Conservation (phyloP, 768 basidiomycete genomes). For the Hebeloma cylindrosporum region DNA sequence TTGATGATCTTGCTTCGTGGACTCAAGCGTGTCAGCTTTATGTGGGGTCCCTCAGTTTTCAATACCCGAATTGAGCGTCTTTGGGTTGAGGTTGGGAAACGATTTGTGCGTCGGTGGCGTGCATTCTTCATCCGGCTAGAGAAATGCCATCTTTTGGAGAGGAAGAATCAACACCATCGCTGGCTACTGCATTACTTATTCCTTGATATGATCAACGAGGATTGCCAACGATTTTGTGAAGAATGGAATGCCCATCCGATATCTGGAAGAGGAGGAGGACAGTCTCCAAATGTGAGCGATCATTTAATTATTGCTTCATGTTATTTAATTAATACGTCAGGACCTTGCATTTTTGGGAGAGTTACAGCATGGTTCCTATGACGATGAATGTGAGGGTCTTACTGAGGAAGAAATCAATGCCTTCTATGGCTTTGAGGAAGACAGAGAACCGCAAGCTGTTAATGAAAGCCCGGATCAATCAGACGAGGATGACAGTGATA, state of each 20-base stretch:
- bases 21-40: slow-evolving; percentile 24
- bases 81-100: slow-evolving; percentile 42
- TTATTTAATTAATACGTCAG: too few species aligned
- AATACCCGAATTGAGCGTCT: slow-evolving; percentile 46
- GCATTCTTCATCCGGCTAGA: slow-evolving; percentile 43
- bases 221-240: slow-evolving; percentile 4
- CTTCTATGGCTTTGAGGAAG: slow-evolving; percentile 8
- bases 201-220: slow-evolving; percentile 6
- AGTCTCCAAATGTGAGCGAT: slow-evolving; percentile 5
- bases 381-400: slow-evolving; percentile 9
- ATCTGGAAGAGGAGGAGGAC: background rate
- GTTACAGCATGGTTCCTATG: slow-evolving; percentile 7
- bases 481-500: too few species aligned
- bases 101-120: slow-evolving; percentile 41
- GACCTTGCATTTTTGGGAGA: slow-evolving; percentile 11
- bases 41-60: slow-evolving; percentile 39
- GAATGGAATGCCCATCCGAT: slow-evolving; percentile 35
- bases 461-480: background rate
- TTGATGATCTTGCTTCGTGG: slow-evolving; percentile 20
- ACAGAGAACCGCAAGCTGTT: background rate
- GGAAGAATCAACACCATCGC: slow-evolving; percentile 30
- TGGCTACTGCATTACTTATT: slow-evolving; percentile 48
- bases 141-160: slow-evolving; percentile 32
- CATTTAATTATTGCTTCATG: too few species aligned
- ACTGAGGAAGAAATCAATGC: slow-evolving; percentile 12